Evolutionary conservation across 192 early-diverging fungal genomes (phyloP), one percentile per base, ranked within the genome.

Genomic region (Dissophora globulifera): DNA sequence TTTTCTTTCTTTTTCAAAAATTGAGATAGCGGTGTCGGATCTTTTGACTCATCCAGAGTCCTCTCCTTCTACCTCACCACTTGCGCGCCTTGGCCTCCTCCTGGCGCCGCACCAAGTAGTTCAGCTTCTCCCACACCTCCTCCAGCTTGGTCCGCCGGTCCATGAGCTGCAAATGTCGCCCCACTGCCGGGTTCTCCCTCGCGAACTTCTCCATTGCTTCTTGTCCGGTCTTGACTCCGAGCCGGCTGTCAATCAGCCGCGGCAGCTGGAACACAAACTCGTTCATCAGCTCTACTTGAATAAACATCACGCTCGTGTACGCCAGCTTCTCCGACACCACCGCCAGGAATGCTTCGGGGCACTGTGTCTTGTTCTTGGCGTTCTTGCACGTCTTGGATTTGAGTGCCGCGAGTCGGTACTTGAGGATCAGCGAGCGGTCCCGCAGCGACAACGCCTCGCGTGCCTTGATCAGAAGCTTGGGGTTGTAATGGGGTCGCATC

Each of bases 241-340:
- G 69, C 52, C 90, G 84, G 59, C 94, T 90, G 78, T 99, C 97
- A 20, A 99, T 89, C 81, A 97, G 94, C 35, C 97, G 82, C 33
- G 97, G 97, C 61, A 98, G 88, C 83, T 98, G 96, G 89, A 97
- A 97, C 72, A 97, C 95, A 82, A 98, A 99, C 80, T 99, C 97
- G 74, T 95, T 96, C 74, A 99, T 82, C 48, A 99, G 85, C 80
- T 99, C 97, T 19, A 96, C 93, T 75, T 95, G 93, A 66, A 99
- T 96, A 76, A 99, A 99, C 93, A 99, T 95, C 38, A 96, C 95
- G 35, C 95, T 92, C 81, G 91, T 95, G 76, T 95, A 93, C 0
- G 97, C 91, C 35, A 99, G 85, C 69, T 99, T 99, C 55, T 98
- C 95, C 2, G 97, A 89, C 25, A 99, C 89, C 31, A 95, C 92